A percentile compares a stretch with the other conserved stretches of the same genome.
Evolutionary conservation across 2,329 filamentous ascomycete genomes (phyloP).

Genomic region (Macroventuria anomochaeta): DNA sequence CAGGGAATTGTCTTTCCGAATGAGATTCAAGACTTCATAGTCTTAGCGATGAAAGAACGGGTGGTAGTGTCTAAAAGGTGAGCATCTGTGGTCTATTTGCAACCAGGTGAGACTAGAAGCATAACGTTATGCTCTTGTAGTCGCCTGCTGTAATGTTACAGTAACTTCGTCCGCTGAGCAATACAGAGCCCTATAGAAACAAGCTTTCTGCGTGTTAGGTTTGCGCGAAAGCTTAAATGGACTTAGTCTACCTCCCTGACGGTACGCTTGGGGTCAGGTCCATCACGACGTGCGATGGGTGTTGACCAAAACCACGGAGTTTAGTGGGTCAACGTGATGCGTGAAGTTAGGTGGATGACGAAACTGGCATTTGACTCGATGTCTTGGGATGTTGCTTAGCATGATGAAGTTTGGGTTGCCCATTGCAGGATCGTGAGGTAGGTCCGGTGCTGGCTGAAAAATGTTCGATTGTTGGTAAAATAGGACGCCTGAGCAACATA

Average conservation of each 20-base stretch:
- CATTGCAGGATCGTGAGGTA: neutral
- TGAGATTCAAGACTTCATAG: too few relatives aligned
- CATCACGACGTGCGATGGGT: neutral
- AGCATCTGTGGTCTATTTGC: too few relatives aligned
- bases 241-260: neutral
- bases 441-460: neutral
- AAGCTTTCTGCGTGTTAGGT: neutral
- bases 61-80: too few relatives aligned
- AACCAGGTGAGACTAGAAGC: too few relatives aligned
- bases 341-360: neutral
- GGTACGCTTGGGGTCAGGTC: neutral
- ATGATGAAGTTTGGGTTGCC: too few relatives aligned
- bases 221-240: neutral
- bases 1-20: too few relatives aligned
- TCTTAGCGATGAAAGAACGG: too few relatives aligned
- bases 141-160: too few relatives aligned
- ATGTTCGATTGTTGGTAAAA: constrained; percentile 1
- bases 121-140: neutral
- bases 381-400: too few relatives aligned
- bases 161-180: neutral
- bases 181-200: neutral
- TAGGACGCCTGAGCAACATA: neutral
- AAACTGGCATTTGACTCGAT: neutral
- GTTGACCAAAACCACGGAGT: neutral
- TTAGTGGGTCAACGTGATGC: neutral